These are phyloP conservation scores for Brassica juncea DNA, from an alignment of 345 rosid species.

Conservation along the genomic window DNA sequence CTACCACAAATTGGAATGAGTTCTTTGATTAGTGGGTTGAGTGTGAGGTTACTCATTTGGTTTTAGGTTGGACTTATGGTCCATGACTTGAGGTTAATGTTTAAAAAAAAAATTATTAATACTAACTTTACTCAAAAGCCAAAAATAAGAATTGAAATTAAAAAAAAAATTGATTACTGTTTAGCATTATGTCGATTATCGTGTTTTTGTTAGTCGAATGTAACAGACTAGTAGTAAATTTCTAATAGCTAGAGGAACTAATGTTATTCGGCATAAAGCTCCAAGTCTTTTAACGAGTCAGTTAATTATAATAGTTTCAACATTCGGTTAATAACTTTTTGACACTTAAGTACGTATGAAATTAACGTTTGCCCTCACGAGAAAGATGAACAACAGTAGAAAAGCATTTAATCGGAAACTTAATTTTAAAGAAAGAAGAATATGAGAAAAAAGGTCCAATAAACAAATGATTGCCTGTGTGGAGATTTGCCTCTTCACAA, in stretches of 20 bases:
- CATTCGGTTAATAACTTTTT: constrained; percentile 4
- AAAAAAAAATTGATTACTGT: neutral
- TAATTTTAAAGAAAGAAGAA: constrained; percentile 31
- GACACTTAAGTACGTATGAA: neutral
- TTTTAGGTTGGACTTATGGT: neutral
- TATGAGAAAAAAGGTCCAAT: constrained; percentile 11
- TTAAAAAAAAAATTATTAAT: neutral
- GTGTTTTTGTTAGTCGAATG: constrained; percentile 14
- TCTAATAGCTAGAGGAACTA: neutral
- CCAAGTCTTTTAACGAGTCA: neutral
- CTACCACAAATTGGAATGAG: neutral
- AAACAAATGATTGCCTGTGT: constrained; percentile 32
- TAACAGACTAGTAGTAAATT: neutral
- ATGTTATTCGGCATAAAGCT: constrained; percentile 8
- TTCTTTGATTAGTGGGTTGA: neutral
- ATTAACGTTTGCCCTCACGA: neutral
- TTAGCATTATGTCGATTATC: neutral
- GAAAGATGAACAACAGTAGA: constrained; percentile 18
- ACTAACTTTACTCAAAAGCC: neutral
- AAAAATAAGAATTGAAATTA: neutral
- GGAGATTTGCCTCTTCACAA: constrained; percentile 30
- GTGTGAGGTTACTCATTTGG: constrained; percentile 2
- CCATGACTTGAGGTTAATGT: neutral
- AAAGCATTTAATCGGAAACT: constrained; percentile 21
- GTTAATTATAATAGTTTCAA: neutral